These are phyloP conservation scores for Rubroboletus satanas DNA, from an alignment of 768 basidiomycete genomes.

Conservation along the genomic window DNA sequence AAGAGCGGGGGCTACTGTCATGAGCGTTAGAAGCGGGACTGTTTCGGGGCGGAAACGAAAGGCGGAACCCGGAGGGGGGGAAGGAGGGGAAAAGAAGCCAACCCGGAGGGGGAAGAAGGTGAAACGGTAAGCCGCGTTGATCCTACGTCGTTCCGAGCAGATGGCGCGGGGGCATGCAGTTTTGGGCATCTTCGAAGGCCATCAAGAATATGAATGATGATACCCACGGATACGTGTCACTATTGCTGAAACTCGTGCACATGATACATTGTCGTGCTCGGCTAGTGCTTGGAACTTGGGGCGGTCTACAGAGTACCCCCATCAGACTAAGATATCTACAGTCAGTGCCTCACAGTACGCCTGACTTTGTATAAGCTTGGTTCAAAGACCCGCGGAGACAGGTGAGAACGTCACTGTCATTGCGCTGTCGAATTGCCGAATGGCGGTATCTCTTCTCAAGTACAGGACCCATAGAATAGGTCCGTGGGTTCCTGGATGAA, in stretches of 20 bases:
- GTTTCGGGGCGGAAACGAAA: slow-evolving; percentile 57
- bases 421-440: background rate
- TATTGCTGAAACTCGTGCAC: background rate
- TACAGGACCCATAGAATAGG: background rate
- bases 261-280: background rate
- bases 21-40: slow-evolving; percentile 61
- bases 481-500: slow-evolving; percentile 1
- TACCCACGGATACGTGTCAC: background rate
- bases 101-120: slow-evolving; percentile 45
- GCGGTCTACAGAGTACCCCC: background rate
- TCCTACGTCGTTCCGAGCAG: slow-evolving; percentile 1
- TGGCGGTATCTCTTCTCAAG: background rate
- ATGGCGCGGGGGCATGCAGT: background rate
- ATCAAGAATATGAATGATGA: background rate
- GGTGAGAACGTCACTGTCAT: background rate
- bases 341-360: no score
- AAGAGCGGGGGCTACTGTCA: slow-evolving; percentile 57
- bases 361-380: background rate
- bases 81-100: slow-evolving; percentile 44
- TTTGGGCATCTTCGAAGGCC: background rate
- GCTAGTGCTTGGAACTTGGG: background rate
- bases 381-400: background rate
- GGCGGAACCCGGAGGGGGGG: slow-evolving; percentile 31
- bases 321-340: no score
- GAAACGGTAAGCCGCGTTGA: slow-evolving; percentile 25